Evolutionary conservation across 2,329 filamentous ascomycete genomes (phyloP).

Genomic region (Byssochlamys sp.): DNA sequence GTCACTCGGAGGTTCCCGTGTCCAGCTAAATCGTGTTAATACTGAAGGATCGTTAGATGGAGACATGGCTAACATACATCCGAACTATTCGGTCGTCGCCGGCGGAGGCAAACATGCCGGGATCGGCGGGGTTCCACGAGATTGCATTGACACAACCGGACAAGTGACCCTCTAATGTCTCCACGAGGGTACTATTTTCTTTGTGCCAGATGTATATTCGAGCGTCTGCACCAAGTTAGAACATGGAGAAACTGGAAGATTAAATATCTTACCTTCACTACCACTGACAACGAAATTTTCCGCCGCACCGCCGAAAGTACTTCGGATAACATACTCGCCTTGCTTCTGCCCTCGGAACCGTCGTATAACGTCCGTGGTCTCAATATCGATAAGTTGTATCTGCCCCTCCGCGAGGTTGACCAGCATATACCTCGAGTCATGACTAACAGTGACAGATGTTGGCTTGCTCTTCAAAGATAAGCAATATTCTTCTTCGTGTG

Average conservation of each 20-base stretch:
- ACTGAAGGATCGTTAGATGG: neutral
- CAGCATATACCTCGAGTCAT: constrained; percentile 70
- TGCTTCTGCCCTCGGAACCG: constrained; percentile 68
- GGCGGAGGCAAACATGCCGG: constrained; percentile 2
- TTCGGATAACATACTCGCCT: constrained; percentile 69
- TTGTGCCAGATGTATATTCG: constrained; percentile 85
- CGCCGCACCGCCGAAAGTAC: constrained; percentile 75
- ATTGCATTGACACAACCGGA: constrained; percentile 75
- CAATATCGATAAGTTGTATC: constrained; percentile 68
- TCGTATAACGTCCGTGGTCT: constrained; percentile 60
- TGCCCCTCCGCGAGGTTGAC: constrained; percentile 71
- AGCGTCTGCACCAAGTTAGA: constrained; percentile 40
- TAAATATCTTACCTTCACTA: constrained; percentile 60
- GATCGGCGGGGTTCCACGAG: neutral
- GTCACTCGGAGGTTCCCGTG: constrained; percentile 21
- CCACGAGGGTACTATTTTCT: constrained; percentile 64
- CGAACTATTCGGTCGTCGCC: constrained; percentile 78
- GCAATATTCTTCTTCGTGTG: constrained; percentile 64
- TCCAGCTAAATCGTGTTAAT: constrained; percentile 21
- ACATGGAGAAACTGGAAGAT: constrained; percentile 5
- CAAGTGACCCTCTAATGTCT: constrained; percentile 64
- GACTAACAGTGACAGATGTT: constrained; percentile 71
- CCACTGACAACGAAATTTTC: constrained; percentile 88
- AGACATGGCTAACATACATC: constrained; percentile 55
- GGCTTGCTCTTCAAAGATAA: constrained; percentile 59